Conservation (phyloP, 345 rosid species). For the Carallia pectinifolia region DNA sequence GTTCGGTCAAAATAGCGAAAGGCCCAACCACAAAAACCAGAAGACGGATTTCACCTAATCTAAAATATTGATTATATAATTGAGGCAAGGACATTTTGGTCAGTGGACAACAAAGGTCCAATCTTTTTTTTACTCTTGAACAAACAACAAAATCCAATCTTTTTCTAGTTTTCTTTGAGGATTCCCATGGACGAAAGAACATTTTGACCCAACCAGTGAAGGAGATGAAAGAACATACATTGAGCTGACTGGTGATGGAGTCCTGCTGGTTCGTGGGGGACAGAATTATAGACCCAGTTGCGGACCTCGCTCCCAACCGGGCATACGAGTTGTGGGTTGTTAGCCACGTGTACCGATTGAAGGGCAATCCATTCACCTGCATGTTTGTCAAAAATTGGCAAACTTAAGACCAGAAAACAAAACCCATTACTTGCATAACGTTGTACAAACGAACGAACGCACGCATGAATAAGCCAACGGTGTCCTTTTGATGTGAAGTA, state of each 20-base stretch:
- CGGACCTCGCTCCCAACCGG: constrained; percentile 32
- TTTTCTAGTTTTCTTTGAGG: too few species aligned
- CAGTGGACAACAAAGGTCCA: too few species aligned
- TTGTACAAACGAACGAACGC: not conserved
- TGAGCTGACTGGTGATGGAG: constrained; percentile 29
- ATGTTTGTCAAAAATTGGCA: not conserved
- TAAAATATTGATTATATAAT: too few species aligned
- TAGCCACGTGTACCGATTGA: constrained; percentile 54
- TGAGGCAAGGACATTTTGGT: too few species aligned
- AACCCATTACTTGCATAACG: not conserved
- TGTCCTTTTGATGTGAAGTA: not conserved
- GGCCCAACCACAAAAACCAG: too few species aligned
- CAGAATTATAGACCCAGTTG: constrained; percentile 17
- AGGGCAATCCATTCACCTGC: constrained; percentile 39
- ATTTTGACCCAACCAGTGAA: not conserved
- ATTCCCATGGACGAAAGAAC: too few species aligned
- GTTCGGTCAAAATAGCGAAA: not conserved
- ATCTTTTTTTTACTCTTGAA: too few species aligned
- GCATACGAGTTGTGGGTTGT: constrained; percentile 63
- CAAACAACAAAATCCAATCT: too few species aligned
- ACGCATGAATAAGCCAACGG: not conserved
- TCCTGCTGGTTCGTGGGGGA: constrained; percentile 40
- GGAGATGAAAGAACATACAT: constrained; percentile 15
- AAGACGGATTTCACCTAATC: too few species aligned
- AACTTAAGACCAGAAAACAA: not conserved